Base-by-base conservation (phyloP, 2,329 filamentous ascomycete genomes). In the Pseudogymnoascus sp. region DNA sequence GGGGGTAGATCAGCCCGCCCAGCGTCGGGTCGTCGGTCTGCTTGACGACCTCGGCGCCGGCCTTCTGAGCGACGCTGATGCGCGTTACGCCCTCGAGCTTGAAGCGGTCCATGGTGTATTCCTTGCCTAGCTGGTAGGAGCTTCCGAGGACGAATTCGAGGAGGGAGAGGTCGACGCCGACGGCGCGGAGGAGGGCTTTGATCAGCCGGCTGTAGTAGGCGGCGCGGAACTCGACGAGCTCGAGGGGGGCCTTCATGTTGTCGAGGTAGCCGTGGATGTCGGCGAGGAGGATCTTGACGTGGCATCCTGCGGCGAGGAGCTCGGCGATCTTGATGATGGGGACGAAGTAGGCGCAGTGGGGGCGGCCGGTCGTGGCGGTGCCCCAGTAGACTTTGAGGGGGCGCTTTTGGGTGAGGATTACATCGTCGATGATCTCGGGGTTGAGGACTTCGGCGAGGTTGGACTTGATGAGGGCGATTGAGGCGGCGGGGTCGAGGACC, bases 41-140 rank as follows among this genome's bases (percentile, higher is more conserved):
- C 82, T 97, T 97, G 68, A 99, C 93, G 7, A 97, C 86, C 76
- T 97, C 95, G 1, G 91, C 90, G 40, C 93, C 93, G 0, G 93
- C 93, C 77, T 91, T 95, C 77, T 92, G 91, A 15, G 92, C 91
- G 72, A 74, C 74, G 59, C 67, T 67, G 10, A 71, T 69, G 60
- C 70, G 66, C 8, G 70, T 73, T 19, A 73, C 70, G 31, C 69
- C 68, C 62, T 72, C 83, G 68, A 97, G 75, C 72, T 89, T 86
- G 78, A 93, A 93, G 35, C 96, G 78, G 74, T 97, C 93, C 90
- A 96, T 95, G 65, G 87, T 85, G 78, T 97, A 97, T 44, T 86
- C 82, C 23, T 81, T 73, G 64, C 75, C 82, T 71, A 82, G 84
- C 74, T 97, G 92, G 83, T 96, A 96, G 60, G 83, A 87, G 71